Evolutionary conservation across 2,329 filamentous ascomycete species (phyloP), one percentile per base, ranked within the genome.

Genomic region (Sclerotinia nivalis): DNA sequence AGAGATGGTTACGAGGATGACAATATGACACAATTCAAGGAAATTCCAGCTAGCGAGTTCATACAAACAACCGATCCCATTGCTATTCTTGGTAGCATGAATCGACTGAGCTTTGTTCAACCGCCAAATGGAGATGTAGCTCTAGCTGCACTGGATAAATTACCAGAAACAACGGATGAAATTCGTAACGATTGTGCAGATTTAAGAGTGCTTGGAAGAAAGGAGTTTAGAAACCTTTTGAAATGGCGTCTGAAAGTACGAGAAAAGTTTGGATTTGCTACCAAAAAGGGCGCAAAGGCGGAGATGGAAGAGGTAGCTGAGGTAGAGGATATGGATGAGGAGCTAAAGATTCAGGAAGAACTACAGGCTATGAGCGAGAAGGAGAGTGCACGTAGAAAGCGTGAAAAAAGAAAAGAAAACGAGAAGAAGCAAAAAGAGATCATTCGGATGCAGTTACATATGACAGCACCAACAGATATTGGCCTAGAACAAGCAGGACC

Each of bases 1-100:
- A 87, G 96, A 84, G 95, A 97, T 58, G 96, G 96, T 85, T 99
- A 99, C 74, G 95, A 98, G 74, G 96, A 99, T 80, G 95, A 93
- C 49, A 93, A 99, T 74, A 97, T 91, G 80, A 95, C 89, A 6
- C 93, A 97, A 76, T 97, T 91, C 84, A 97, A 97, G 79, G 93
- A 97, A 77, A 87, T 92, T 2, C 84, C 93, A 0, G 95, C 94
- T 0, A 96, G 90, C 79, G 93, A 97, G 69, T 99, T 98, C 78
- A 94, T 99, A 72, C 91, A 98, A 78, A 97, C 93, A 0, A 89
- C 87, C 0, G 96, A 99, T 77, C 96, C 96, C 0, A 97, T 99
- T 72, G 91, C 92, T 4, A 93, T 99, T 76, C 86, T 99, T 1
- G 96, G 93, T 66, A 88, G 87, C 69, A 87, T 93, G 81, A 98